Percentiles rank a stretch among this genome's conserved stretches.
phyloP scores from a whole-genome alignment of 1,284 basidiomycete species.

The Ustilago cynodontis region DNA sequence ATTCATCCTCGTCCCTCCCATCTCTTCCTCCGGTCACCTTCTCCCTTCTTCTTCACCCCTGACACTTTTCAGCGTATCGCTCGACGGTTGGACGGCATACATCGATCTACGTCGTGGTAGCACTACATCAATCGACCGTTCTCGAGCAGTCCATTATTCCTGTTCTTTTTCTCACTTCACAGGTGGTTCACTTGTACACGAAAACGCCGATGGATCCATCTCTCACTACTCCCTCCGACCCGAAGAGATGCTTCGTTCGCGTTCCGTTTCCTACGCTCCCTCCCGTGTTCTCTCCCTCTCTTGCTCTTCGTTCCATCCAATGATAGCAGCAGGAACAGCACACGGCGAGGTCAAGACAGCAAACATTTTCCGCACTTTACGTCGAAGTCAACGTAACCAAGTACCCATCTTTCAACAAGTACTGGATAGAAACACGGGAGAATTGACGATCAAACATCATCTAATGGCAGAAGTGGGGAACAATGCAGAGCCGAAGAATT shows the following conservation, averaged over 20 bases:
- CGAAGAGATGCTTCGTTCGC: slow-evolving; percentile 30
- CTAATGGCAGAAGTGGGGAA: slow-evolving; percentile 16
- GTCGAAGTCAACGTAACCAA: slow-evolving; percentile 14
- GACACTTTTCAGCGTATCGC: slow-evolving; percentile 22
- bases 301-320: slow-evolving; percentile 17
- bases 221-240: slow-evolving; percentile 25
- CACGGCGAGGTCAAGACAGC: slow-evolving; percentile 42
- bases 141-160: slow-evolving; percentile 23
- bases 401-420: slow-evolving; percentile 25
- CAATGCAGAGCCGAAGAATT: slow-evolving; percentile 15
- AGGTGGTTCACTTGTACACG: slow-evolving; percentile 26
- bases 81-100: slow-evolving; percentile 25
- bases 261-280: slow-evolving; percentile 15
- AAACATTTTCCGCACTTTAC: slow-evolving; percentile 20
- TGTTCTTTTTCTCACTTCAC: slow-evolving; percentile 15
- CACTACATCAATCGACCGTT: slow-evolving; percentile 19
- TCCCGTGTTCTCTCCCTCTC: slow-evolving; percentile 17
- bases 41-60: background rate
- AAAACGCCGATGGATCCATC: slow-evolving; percentile 38
- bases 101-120: slow-evolving; percentile 8
- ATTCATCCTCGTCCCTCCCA: slow-evolving; percentile 27
- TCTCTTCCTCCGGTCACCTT: slow-evolving; percentile 15
- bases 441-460: slow-evolving; percentile 13
- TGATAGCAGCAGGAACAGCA: slow-evolving; percentile 27
- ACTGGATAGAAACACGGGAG: slow-evolving; percentile 22